phyloP scores from a whole-genome alignment of 352 stramenopile genomes.

The Globisporangium paroecandrum region DNA sequence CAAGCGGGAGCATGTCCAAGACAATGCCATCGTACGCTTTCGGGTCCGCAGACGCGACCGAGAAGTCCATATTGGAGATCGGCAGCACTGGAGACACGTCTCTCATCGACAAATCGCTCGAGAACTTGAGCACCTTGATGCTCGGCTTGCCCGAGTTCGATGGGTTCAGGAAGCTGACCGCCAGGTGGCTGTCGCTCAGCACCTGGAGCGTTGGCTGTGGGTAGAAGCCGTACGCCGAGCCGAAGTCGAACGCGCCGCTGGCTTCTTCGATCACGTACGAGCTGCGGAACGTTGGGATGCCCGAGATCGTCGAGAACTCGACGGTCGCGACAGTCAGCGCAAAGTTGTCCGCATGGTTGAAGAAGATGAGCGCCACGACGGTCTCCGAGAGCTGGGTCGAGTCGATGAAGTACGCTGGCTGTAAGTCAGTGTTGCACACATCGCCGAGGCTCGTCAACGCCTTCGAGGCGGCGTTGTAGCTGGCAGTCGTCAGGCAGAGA shows the following conservation, averaged over 20 bases:
- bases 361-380: constrained; percentile 62
- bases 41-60: constrained; percentile 45
- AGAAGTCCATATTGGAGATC: constrained; percentile 73
- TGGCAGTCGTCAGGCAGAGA: constrained; percentile 56
- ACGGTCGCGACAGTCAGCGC: constrained; percentile 65
- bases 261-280: constrained; percentile 65
- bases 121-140: constrained; percentile 71
- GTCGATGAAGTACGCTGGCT: constrained; percentile 70
- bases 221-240: constrained; percentile 58
- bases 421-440: constrained; percentile 51
- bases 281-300: constrained; percentile 58
- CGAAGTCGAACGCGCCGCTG: constrained; percentile 65
- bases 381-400: constrained; percentile 63
- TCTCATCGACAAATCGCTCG: constrained; percentile 47
- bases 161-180: constrained; percentile 73
- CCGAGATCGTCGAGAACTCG: constrained; percentile 57
- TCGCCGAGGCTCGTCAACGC: constrained; percentile 31
- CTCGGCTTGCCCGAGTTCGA: constrained; percentile 67
- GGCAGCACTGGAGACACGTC: constrained; percentile 55
- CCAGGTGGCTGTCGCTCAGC: constrained; percentile 51
- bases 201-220: constrained; percentile 58
- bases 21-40: constrained; percentile 47
- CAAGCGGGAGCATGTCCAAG: constrained; percentile 54
- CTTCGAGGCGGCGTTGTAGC: constrained; percentile 18
- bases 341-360: constrained; percentile 71